Percentiles rank a stretch among this genome's conserved stretches.
phyloP scores from a whole-genome alignment of 202 grass and related monocot species.

The Digitaria exilis region DNA sequence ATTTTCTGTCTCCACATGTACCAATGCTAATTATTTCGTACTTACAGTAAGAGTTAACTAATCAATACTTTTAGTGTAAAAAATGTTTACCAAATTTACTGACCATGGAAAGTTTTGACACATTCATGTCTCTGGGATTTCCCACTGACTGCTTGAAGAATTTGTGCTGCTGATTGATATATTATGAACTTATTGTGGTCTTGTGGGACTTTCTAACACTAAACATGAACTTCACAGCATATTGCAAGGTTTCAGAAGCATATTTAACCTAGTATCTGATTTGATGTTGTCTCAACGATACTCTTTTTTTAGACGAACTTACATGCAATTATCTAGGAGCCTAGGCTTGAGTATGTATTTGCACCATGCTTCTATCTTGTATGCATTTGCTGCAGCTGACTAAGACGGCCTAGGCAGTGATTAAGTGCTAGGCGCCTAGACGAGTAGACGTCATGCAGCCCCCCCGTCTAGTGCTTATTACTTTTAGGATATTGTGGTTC shows the following conservation, averaged over 20 bases:
- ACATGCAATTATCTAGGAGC: no score
- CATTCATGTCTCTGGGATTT: conserved; percentile 3
- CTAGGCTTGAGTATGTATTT: no score
- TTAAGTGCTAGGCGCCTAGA: neutral
- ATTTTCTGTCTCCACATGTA: neutral
- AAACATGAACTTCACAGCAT: neutral
- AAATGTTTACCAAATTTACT: neutral
- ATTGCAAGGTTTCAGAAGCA: conserved; percentile 12
- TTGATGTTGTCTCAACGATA: neutral
- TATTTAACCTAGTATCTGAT: neutral
- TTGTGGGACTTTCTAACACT: neutral
- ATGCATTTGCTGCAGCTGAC: neutral
- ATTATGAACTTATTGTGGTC: neutral
- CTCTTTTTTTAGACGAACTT: no score
- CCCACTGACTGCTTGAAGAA: neutral
- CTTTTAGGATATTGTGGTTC: neutral
- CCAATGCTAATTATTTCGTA: neutral
- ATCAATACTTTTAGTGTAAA: neutral
- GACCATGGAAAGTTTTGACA: neutral
- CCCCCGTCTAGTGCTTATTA: neutral
- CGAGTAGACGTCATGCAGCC: no score
- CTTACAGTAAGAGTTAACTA: neutral
- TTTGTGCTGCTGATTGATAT: neutral
- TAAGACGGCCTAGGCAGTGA: neutral
- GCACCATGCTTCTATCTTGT: neutral